Conservation (phyloP, 78 protist genomes). For the Guillardia theta region DNA sequence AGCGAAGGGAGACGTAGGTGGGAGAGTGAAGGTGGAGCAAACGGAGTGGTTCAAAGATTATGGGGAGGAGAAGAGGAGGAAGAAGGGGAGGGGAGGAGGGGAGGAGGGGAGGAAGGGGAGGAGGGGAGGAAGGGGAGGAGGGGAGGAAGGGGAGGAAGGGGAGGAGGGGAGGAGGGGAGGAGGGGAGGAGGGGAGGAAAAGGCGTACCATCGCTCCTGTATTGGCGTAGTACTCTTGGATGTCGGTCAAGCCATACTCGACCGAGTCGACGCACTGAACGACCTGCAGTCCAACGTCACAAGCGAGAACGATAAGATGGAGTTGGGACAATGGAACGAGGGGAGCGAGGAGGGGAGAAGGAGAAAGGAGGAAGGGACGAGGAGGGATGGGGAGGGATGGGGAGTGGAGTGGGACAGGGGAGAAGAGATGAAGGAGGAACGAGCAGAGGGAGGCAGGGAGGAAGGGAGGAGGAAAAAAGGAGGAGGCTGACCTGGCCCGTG, state of each 20-base stretch:
- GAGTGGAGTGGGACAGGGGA: no score
- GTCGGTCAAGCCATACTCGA: constrained; percentile 38
- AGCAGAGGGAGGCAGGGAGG: no score
- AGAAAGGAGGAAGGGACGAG: no score
- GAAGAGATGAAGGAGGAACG: no score
- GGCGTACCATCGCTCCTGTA: constrained; percentile 26
- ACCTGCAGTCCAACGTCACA: not conserved
- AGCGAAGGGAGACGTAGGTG: not conserved
- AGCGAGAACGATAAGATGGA: not conserved
- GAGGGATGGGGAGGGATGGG: no score
- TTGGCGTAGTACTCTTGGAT: constrained; percentile 46
- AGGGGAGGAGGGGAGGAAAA: not conserved
- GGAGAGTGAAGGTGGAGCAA: not conserved
- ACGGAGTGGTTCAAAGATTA: no score
- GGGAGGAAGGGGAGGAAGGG: not conserved
- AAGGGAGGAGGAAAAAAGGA: no score
- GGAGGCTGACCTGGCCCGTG: not conserved
- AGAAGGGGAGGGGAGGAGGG: not conserved
- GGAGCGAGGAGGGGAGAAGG: no score
- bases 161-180: not conserved
- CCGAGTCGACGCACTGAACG: constrained; percentile 17
- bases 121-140: not conserved
- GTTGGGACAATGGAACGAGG: not conserved
- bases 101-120: not conserved
- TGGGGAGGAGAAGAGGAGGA: not conserved